Percentiles rank a stretch among this genome's conserved stretches.
These are phyloP conservation scores for Chaetothyriales sp. DNA, from an alignment of 2,329 filamentous ascomycete genomes.

Conservation along the genomic window DNA sequence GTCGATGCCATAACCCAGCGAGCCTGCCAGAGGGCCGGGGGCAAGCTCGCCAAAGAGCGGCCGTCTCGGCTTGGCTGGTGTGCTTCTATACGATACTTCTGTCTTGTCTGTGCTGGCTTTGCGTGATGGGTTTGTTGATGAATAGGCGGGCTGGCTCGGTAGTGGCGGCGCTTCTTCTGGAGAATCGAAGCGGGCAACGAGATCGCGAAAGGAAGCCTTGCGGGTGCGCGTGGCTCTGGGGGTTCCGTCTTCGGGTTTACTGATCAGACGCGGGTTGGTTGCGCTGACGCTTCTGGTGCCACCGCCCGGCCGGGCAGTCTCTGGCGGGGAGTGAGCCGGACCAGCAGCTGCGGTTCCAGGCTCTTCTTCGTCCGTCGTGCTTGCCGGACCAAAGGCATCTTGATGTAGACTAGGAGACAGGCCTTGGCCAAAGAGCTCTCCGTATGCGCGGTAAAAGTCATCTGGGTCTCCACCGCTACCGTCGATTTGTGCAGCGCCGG, in stretches of 20 bases:
- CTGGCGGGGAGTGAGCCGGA: background rate
- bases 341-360: slow-evolving; percentile 1
- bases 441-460: slow-evolving; percentile 36
- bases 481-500: slow-evolving; percentile 8
- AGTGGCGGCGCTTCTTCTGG: slow-evolving; percentile 31
- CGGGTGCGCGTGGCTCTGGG: slow-evolving; percentile 15
- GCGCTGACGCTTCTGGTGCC: background rate
- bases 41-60: slow-evolving; percentile 58
- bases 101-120: slow-evolving; percentile 21
- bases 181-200: slow-evolving; percentile 59
- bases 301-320: background rate
- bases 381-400: slow-evolving; percentile 12
- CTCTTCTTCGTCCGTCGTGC: slow-evolving; percentile 1
- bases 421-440: slow-evolving; percentile 14
- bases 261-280: background rate
- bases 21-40: slow-evolving; percentile 29
- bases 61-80: slow-evolving; percentile 16
- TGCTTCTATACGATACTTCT: slow-evolving; percentile 17
- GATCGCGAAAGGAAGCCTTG: slow-evolving; percentile 62
- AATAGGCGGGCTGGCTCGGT: slow-evolving; percentile 22
- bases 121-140: slow-evolving; percentile 22
- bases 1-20: slow-evolving; percentile 45
- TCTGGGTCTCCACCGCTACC: slow-evolving; percentile 30
- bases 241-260: background rate
- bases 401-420: slow-evolving; percentile 19